Evolutionary conservation across 768 basidiomycete genomes (phyloP).

Genomic region (Lenzites betulinus): DNA sequence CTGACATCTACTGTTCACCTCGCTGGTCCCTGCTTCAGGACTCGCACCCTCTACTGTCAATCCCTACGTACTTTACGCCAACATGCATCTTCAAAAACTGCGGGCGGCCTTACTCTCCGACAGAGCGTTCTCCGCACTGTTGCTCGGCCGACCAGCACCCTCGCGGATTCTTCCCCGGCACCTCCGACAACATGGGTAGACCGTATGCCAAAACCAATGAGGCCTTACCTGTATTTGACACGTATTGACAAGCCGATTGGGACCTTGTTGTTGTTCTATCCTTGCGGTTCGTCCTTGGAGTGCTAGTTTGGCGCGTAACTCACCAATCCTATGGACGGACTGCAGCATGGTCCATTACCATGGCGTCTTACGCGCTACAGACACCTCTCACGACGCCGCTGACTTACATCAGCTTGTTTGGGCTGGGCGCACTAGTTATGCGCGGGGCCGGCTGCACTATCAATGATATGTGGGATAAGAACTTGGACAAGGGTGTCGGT

Average conservation of each 20-base stretch:
- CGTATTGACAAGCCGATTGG: slow-evolving; percentile 97
- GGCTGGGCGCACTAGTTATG: slow-evolving; percentile 91
- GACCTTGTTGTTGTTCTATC: slow-evolving; percentile 87
- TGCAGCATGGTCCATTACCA: slow-evolving; percentile 96
- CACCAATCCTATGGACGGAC: background rate
- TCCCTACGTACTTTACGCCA: background rate
- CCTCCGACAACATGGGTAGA: slow-evolving; percentile 63
- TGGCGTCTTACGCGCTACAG: slow-evolving; percentile 84
- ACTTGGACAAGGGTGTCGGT: slow-evolving; percentile 93
- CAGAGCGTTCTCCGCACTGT: background rate
- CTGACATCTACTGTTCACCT: background rate
- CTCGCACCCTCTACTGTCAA: background rate
- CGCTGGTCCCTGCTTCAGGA: background rate
- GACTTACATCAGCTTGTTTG: slow-evolving; percentile 82
- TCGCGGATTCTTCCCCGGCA: slow-evolving; percentile 13
- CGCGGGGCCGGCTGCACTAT: slow-evolving; percentile 98
- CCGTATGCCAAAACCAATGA: slow-evolving; percentile 54
- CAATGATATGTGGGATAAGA: slow-evolving; percentile 98
- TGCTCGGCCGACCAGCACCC: slow-evolving; percentile 16
- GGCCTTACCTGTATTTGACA: slow-evolving; percentile 84
- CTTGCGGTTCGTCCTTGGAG: slow-evolving; percentile 69
- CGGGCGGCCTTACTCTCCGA: background rate
- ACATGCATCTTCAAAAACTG: background rate
- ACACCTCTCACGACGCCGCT: slow-evolving; percentile 68
- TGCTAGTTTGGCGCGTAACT: too few relatives aligned